Conservation (phyloP, 83 land plant genomes). For the Larix sibirica region DNA sequence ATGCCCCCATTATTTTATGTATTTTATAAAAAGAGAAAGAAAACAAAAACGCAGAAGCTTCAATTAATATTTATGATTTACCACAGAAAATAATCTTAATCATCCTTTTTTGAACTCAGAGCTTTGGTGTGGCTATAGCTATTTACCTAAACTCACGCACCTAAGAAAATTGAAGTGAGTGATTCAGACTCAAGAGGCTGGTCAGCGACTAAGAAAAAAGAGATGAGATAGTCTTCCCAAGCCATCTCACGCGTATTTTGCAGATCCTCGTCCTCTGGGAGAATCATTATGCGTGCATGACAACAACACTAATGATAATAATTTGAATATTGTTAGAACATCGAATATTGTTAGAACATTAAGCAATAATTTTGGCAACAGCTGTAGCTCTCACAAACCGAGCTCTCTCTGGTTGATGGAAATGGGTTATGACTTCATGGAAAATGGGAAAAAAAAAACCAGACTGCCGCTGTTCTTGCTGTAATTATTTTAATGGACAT, state of each 20-base stretch:
- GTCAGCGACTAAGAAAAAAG: neutral
- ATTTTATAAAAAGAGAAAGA: neutral
- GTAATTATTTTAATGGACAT: conserved; percentile 73
- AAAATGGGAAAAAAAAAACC: conserved; percentile 40
- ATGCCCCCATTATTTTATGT: neutral
- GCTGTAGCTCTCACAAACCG: conserved; percentile 64
- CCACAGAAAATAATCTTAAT: neutral
- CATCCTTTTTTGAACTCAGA: neutral
- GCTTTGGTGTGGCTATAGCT: too few relatives aligned
- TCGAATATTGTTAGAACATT: too few relatives aligned
- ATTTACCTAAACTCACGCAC: too few relatives aligned
- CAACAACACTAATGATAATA: neutral
- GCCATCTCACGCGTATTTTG: neutral
- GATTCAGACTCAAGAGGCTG: too few relatives aligned
- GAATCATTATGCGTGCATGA: neutral
- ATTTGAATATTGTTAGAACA: neutral
- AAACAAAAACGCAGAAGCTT: neutral
- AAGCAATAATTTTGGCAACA: conserved; percentile 20
- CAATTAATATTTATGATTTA: neutral
- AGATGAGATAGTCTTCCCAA: neutral
- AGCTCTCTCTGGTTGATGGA: conserved; percentile 80
- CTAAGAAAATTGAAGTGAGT: too few relatives aligned
- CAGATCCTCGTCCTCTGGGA: neutral
- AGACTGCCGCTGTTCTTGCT: conserved; percentile 58
- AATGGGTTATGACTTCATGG: conserved; percentile 89